phyloP scores from a whole-genome alignment of 352 stramenopile species.

The Phytophthora pluvialis region DNA sequence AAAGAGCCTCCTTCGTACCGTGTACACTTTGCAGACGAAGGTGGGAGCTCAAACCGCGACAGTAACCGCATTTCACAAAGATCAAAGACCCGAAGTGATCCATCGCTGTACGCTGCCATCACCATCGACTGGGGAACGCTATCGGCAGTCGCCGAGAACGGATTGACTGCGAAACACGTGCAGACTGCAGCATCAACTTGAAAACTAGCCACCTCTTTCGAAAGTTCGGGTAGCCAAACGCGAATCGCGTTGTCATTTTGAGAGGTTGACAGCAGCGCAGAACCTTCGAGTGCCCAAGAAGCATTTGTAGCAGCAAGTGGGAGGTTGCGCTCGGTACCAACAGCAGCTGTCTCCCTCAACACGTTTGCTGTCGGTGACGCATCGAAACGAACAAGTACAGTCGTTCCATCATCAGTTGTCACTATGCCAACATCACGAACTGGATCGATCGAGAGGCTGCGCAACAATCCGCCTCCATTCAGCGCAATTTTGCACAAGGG shows the following conservation, averaged over 20 bases:
- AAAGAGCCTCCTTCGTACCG: constrained; percentile 15
- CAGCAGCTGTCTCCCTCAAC: constrained; percentile 11
- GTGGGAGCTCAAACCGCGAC: constrained; percentile 43
- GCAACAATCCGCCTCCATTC: constrained; percentile 23
- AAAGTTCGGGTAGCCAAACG: constrained; percentile 50
- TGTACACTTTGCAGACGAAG: constrained; percentile 14
- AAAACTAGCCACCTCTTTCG: constrained; percentile 50
- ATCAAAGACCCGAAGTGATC: constrained; percentile 60
- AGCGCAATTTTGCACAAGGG: constrained; percentile 40
- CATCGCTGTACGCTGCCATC: constrained; percentile 57
- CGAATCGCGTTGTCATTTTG: constrained; percentile 34
- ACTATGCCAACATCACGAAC: constrained; percentile 44
- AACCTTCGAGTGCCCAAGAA: constrained; percentile 39
- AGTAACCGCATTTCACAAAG: constrained; percentile 49
- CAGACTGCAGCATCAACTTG: constrained; percentile 34
- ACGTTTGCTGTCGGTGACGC: constrained; percentile 33
- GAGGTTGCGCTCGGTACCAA: not conserved
- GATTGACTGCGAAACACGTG: constrained; percentile 49
- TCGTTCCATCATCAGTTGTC: constrained; percentile 35
- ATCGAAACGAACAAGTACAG: constrained; percentile 44
- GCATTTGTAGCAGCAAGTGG: not conserved
- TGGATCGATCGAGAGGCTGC: constrained; percentile 53
- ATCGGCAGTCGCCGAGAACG: constrained; percentile 16
- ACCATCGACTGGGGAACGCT: constrained; percentile 30
- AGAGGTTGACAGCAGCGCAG: constrained; percentile 45